Conservation (phyloP, 2,329 filamentous ascomycete genomes). For the Fusarium subglutinans region DNA sequence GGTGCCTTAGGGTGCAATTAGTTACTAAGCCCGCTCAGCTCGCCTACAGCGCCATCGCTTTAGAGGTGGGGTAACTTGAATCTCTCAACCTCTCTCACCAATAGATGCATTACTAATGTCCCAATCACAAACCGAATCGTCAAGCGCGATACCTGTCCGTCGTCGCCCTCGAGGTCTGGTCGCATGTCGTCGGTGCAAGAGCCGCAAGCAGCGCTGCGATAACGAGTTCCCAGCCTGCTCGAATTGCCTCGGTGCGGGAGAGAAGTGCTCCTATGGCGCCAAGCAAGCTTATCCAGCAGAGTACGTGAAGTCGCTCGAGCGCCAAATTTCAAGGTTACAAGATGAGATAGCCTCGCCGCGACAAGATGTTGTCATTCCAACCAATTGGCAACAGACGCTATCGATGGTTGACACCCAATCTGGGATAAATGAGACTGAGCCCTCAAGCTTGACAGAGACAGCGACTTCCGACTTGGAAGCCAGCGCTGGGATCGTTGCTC, state of each 20-base stretch:
- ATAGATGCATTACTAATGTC: neutral
- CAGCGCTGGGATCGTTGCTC: conserved; percentile 2
- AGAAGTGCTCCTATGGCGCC: neutral
- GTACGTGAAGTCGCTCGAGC: neutral
- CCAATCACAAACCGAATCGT: neutral
- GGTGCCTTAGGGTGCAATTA: no score
- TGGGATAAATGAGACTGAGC: neutral
- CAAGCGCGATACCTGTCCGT: neutral
- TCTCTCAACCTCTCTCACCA: neutral
- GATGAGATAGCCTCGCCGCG: neutral
- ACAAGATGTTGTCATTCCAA: neutral
- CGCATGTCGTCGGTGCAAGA: neutral
- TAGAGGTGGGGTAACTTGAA: neutral
- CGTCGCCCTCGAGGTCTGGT: neutral
- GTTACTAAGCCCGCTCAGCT: no score
- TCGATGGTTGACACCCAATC: neutral
- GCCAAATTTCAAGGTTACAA: neutral
- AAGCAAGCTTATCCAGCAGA: neutral
- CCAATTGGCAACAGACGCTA: neutral
- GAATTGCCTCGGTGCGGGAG: neutral
- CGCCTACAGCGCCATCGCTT: neutral
- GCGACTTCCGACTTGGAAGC: neutral
- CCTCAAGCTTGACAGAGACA: neutral
- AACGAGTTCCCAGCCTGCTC: conserved; percentile 3
- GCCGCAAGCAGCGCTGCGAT: neutral